Evolutionary conservation across 1,284 basidiomycete genomes (phyloP).

Genomic region (Rugiboletus extremiorientalis): DNA sequence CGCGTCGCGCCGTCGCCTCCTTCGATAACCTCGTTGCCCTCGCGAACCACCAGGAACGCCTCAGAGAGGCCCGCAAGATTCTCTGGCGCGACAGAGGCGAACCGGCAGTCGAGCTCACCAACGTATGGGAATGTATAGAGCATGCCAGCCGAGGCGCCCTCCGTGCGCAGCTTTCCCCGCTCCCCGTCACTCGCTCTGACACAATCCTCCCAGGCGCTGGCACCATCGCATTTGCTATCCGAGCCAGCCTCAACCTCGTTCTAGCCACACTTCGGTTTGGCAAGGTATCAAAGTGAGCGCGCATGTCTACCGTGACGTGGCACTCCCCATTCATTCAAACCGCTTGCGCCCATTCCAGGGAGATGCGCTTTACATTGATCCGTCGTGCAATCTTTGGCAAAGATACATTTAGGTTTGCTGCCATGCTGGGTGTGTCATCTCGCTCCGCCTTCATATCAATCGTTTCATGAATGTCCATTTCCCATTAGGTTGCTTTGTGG

Average conservation of each 20-base stretch:
- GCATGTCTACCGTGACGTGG: background rate
- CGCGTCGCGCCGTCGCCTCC: constrained; percentile 61
- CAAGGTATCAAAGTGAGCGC: constrained; percentile 56
- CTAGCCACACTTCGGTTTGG: constrained; percentile 70
- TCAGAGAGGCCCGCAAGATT: constrained; percentile 69
- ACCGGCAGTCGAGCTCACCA: constrained; percentile 65
- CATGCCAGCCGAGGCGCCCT: constrained; percentile 76
- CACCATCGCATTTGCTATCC: constrained; percentile 73
- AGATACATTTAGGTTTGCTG: constrained; percentile 80
- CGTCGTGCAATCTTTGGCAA: constrained; percentile 77
- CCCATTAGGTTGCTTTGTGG: constrained; percentile 68
- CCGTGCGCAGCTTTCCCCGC: constrained; percentile 54
- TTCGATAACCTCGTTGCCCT: constrained; percentile 81
- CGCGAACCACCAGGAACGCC: constrained; percentile 73
- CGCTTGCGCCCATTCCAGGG: constrained; percentile 31
- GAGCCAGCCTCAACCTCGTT: constrained; percentile 80
- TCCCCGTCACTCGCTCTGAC: background rate
- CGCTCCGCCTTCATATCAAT: background rate
- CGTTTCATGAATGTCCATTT: background rate
- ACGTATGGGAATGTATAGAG: constrained; percentile 67
- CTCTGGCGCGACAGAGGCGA: constrained; percentile 86
- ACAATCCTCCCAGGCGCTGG: constrained; percentile 61
- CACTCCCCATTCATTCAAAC: background rate
- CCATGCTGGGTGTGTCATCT: constrained; percentile 70
- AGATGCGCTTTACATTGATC: constrained; percentile 58